These are phyloP conservation scores for Phlebiopsis flavidoalba DNA, from an alignment of 768 basidiomycete species.

Conservation along the genomic window DNA sequence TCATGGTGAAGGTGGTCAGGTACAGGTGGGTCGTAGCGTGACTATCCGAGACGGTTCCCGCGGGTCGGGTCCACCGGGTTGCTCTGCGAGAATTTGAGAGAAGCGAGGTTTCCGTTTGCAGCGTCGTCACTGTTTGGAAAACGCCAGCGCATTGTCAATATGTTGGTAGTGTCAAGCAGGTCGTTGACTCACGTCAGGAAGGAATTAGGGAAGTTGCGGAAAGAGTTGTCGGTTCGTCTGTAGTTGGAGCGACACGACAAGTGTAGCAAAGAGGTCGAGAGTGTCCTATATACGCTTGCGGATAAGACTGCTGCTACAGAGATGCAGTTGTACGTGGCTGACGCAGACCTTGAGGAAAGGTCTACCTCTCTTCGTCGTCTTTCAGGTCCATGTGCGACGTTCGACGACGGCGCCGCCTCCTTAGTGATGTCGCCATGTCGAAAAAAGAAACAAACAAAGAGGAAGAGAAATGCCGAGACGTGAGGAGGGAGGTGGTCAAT, in stretches of 20 bases:
- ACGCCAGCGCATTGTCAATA: background rate
- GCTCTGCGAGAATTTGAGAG: constrained; percentile 98
- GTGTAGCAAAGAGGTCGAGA: constrained; percentile 94
- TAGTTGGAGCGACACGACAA: constrained; percentile 90
- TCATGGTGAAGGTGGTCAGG: constrained; percentile 99
- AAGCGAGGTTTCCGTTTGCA: constrained; percentile 79
- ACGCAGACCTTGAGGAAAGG: constrained; percentile 86
- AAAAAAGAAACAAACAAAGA: constrained; percentile 16
- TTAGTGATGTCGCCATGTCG: constrained; percentile 36
- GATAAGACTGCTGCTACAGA: background rate
- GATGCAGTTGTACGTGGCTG: constrained; percentile 3
- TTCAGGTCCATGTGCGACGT: constrained; percentile 98
- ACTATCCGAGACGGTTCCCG: constrained; percentile 97
- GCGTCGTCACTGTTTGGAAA: constrained; percentile 81
- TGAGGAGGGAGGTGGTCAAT: background rate
- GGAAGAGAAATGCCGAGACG: constrained; percentile 9
- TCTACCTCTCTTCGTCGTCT: constrained; percentile 93
- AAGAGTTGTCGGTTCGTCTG: constrained; percentile 91
- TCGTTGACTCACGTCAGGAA: constrained; percentile 80
- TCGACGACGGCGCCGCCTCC: constrained; percentile 42
- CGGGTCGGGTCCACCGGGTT: constrained; percentile 97
- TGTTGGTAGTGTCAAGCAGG: constrained; percentile 11
- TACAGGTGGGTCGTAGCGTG: constrained; percentile 96
- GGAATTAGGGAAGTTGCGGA: constrained; percentile 89
- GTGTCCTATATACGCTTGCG: constrained; percentile 68